phyloP scores from a whole-genome alignment of 2,329 filamentous ascomycete genomes.

The Fusarium verrucosum region DNA sequence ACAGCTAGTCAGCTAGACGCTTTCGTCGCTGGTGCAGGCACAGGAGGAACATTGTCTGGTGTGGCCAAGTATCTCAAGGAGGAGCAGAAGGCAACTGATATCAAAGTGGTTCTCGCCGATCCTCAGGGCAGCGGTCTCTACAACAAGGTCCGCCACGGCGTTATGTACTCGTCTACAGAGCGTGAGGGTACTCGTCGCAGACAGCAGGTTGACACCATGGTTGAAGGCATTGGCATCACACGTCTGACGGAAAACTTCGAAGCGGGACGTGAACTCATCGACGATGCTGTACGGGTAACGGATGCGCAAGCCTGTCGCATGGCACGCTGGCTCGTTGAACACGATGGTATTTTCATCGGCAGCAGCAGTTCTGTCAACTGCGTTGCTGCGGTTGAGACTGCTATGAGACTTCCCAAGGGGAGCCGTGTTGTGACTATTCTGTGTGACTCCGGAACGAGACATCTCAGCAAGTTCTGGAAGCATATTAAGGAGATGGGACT shows the following conservation, averaged over 20 bases:
- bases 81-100: constrained; percentile 61
- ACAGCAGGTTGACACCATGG: constrained; percentile 92
- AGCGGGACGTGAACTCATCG: constrained; percentile 82
- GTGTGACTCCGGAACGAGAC: constrained; percentile 83
- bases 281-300: constrained; percentile 88
- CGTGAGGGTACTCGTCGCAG: constrained; percentile 88
- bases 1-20: constrained; percentile 79
- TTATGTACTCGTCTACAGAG: constrained; percentile 94
- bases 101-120: constrained; percentile 86
- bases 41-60: constrained; percentile 91
- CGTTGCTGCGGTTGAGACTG: constrained; percentile 77
- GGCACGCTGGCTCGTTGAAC: constrained; percentile 96
- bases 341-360: constrained; percentile 93
- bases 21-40: constrained; percentile 93
- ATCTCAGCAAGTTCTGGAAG: constrained; percentile 88
- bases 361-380: constrained; percentile 98
- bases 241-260: constrained; percentile 94
- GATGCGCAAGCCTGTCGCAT: constrained; percentile 91
- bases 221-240: constrained; percentile 96
- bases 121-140: constrained; percentile 93
- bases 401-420: constrained; percentile 67
- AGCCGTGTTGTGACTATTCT: constrained; percentile 83
- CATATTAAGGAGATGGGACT: constrained; percentile 73
- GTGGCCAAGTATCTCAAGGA: constrained; percentile 86
- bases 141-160: constrained; percentile 90